phyloP scores from a whole-genome alignment of 1,139 yeast species.

The Pneumocystis oryctolagi region DNA sequence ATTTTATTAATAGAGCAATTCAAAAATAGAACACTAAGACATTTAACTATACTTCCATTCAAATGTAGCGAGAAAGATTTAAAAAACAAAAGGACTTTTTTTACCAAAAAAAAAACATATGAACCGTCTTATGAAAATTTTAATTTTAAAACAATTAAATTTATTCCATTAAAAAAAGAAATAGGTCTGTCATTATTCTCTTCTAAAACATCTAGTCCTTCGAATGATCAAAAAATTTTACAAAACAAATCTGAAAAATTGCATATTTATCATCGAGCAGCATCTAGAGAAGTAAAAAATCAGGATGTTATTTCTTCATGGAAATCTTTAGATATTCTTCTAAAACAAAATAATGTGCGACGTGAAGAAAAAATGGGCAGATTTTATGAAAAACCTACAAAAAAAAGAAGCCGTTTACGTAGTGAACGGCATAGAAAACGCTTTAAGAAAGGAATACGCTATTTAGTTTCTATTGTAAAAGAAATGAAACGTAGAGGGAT shows the following conservation, averaged over 20 bases:
- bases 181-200: neutral
- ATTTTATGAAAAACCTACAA: slow-evolving; percentile 12
- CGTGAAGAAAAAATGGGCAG: slow-evolving; percentile 6
- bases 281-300: neutral
- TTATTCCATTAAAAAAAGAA: neutral
- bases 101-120: neutral
- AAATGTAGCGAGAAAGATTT: neutral
- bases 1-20: neutral
- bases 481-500: slow-evolving; percentile 8
- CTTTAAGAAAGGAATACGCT: slow-evolving; percentile 7
- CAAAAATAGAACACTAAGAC: neutral
- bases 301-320: neutral
- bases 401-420: slow-evolving; percentile 9
- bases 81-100: neutral
- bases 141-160: neutral
- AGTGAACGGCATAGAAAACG: slow-evolving; percentile 11
- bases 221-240: neutral
- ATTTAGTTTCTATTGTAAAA: slow-evolving; percentile 10
- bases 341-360: slow-evolving; percentile 13
- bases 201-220: neutral
- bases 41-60: neutral
- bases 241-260: neutral
- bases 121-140: neutral
- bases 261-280: neutral
- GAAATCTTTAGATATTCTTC: slow-evolving; percentile 9